phyloP scores from a whole-genome alignment of 2,329 filamentous ascomycete species.

The Colletotrichum limetticola region DNA sequence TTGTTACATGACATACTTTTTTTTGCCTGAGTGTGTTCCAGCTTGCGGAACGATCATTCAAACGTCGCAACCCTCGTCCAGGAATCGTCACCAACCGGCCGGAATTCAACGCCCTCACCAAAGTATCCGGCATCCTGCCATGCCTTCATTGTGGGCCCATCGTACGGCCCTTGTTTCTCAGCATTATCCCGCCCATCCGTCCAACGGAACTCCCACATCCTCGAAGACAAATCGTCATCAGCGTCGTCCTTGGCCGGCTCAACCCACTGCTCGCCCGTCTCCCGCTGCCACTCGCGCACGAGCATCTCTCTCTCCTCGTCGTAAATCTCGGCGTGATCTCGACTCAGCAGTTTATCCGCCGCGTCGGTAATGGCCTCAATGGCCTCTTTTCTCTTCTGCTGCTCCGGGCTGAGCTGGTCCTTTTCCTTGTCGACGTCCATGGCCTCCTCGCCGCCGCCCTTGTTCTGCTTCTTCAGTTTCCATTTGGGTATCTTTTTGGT shows the following conservation, averaged over 20 bases:
- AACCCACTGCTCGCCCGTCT: constrained; percentile 88
- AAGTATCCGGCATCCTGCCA: constrained; percentile 97
- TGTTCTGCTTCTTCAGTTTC: constrained; percentile 76
- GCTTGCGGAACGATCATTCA: constrained; percentile 38
- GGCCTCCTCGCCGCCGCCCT: constrained; percentile 56
- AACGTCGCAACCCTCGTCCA: constrained; percentile 66
- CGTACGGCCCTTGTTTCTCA: constrained; percentile 86
- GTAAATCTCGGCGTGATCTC: constrained; percentile 91
- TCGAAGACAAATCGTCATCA: constrained; percentile 40
- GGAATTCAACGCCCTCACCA: constrained; percentile 86
- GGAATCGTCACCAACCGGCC: constrained; percentile 64
- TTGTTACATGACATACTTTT: not conserved
- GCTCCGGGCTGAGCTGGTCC: constrained; percentile 71
- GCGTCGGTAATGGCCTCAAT: constrained; percentile 89
- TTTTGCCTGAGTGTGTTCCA: not conserved
- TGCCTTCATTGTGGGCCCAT: constrained; percentile 84
- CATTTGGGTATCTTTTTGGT: constrained; percentile 70
- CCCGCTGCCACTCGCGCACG: constrained; percentile 82
- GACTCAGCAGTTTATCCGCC: constrained; percentile 84
- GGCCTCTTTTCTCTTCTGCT: constrained; percentile 74
- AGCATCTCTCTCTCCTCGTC: constrained; percentile 87
- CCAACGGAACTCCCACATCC: constrained; percentile 93
- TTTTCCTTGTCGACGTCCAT: constrained; percentile 78
- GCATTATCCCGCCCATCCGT: constrained; percentile 85
- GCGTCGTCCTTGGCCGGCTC: constrained; percentile 53